phyloP scores from a whole-genome alignment of 73 alveolate species.

The Uronychia binucleata region DNA sequence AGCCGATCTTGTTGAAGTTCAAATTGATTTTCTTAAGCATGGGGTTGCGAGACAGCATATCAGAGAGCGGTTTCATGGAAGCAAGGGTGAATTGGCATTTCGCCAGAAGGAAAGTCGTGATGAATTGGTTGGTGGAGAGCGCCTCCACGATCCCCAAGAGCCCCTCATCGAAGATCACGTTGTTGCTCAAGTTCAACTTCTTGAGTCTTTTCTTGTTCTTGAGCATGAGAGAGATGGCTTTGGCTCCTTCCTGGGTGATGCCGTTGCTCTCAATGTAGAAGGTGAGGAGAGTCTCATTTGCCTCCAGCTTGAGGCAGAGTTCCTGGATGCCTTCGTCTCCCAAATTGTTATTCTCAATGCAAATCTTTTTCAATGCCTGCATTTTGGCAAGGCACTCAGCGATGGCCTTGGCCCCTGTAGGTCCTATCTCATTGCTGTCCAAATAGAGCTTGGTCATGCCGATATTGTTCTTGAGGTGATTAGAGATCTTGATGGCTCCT shows the following conservation, averaged over 20 bases:
- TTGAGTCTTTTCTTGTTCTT: slow-evolving; percentile 35
- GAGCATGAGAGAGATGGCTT: slow-evolving; percentile 12
- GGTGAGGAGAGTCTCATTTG: slow-evolving; percentile 45
- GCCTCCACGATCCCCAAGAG: slow-evolving; percentile 7
- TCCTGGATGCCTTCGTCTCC: slow-evolving; percentile 39
- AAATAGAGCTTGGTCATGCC: slow-evolving; percentile 60
- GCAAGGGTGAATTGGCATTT: background rate
- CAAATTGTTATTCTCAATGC: slow-evolving; percentile 53
- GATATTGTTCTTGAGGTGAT: slow-evolving; percentile 37
- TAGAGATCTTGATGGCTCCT: slow-evolving; percentile 50
- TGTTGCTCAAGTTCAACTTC: slow-evolving; percentile 31
- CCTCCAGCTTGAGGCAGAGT: slow-evolving; percentile 17
- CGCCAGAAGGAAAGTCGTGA: background rate
- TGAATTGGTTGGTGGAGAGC: background rate
- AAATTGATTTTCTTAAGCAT: slow-evolving; percentile 19
- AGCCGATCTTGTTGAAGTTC: slow-evolving; percentile 40
- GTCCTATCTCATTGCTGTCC: slow-evolving; percentile 60
- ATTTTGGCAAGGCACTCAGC: slow-evolving; percentile 48
- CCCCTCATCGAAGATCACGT: slow-evolving; percentile 44
- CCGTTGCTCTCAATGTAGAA: slow-evolving; percentile 44
- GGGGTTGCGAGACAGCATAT: background rate
- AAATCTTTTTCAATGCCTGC: slow-evolving; percentile 51
- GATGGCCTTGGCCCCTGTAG: slow-evolving; percentile 62
- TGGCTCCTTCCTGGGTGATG: slow-evolving; percentile 45
- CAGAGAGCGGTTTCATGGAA: slow-evolving; percentile 5